Evolutionary conservation across 1,284 basidiomycete genomes (phyloP).

Genomic region (Cutaneotrichosporon dermatis): DNA sequence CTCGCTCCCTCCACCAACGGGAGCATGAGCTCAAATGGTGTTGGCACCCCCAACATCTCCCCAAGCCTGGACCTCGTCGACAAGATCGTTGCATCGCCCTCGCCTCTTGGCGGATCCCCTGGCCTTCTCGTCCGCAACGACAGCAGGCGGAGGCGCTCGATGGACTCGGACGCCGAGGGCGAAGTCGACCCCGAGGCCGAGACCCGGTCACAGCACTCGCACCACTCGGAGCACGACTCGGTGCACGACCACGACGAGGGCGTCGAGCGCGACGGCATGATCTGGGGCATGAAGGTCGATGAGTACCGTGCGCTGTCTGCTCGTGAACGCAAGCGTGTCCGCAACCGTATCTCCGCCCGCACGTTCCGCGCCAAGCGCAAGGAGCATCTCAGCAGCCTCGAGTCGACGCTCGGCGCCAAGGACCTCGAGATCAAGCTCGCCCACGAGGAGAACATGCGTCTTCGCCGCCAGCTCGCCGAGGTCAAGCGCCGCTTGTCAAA

Average conservation of each 20-base stretch:
- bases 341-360: slow-evolving; percentile 48
- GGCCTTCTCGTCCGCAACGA: background rate
- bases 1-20: slow-evolving; percentile 13
- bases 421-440: slow-evolving; percentile 42
- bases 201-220: slow-evolving; percentile 9
- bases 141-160: slow-evolving; percentile 17
- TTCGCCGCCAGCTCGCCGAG: slow-evolving; percentile 38
- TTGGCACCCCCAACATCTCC: slow-evolving; percentile 12
- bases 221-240: slow-evolving; percentile 30
- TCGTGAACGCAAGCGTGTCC: slow-evolving; percentile 46
- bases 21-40: background rate
- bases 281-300: slow-evolving; percentile 50
- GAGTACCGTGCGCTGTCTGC: slow-evolving; percentile 44
- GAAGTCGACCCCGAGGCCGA: slow-evolving; percentile 27
- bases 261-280: slow-evolving; percentile 49
- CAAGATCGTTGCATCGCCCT: slow-evolving; percentile 24
- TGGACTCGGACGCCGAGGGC: slow-evolving; percentile 33
- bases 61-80: slow-evolving; percentile 35
- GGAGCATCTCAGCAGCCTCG: slow-evolving; percentile 44
- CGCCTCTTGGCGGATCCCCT: slow-evolving; percentile 8
- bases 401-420: slow-evolving; percentile 38
- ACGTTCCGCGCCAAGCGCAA: slow-evolving; percentile 49
- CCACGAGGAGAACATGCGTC: slow-evolving; percentile 38
- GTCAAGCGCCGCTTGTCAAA: slow-evolving; percentile 33
- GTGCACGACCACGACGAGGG: slow-evolving; percentile 45